Base-by-base conservation (phyloP, 495 filamentous ascomycete species). In the Hyaloscypha finlandica region DNA sequence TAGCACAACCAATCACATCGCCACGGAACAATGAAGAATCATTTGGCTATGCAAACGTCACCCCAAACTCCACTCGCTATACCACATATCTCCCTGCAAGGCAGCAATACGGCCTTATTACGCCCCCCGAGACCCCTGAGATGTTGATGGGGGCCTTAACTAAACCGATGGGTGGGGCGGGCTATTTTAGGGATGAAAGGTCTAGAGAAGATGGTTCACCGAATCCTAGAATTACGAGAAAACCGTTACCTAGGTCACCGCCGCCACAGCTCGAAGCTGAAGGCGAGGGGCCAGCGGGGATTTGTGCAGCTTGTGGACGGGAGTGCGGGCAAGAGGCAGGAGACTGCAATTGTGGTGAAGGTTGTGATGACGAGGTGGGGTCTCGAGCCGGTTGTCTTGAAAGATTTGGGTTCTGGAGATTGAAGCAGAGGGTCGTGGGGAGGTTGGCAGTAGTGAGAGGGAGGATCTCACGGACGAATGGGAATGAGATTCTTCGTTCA, bases 1-100 rank as follows among this genome's bases (percentile, higher is more conserved):
- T 8, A 29, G 20, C 20, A 32, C 20, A 32, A 25, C 19, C 20
- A 29, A 56, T 6, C 20, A 56, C n/a, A 9, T 4, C 53, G 19
- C 53, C 3, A 25, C 9, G 30, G n/a, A 3, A 6, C 8, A 22
- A 59, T 33, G 32, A 59, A 14, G 20, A 37, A 19, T 8, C 29
- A 20, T 59, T 59, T 37, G 56, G 56, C 56, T 59, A 59, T 16
- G 56, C 56, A 9, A 20, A 32, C 30, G 19, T 59, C 35, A 59
- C 56, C 16, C 56, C 56, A 20, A 59, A 48, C 42, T 48, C 56
- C 30, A 35, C 32, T 8, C 19, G 29, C 14, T 59, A 59, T n/a
- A 37, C 56, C 29, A 59, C 56, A 32, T 59, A 59, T 20, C 56
- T 59, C 5, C 30, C 56, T 5, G 56, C 56, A 35, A 29, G 56